Evolutionary conservation across 2,329 filamentous ascomycete species (phyloP).

Genomic region (Lomentospora prolificans): DNA sequence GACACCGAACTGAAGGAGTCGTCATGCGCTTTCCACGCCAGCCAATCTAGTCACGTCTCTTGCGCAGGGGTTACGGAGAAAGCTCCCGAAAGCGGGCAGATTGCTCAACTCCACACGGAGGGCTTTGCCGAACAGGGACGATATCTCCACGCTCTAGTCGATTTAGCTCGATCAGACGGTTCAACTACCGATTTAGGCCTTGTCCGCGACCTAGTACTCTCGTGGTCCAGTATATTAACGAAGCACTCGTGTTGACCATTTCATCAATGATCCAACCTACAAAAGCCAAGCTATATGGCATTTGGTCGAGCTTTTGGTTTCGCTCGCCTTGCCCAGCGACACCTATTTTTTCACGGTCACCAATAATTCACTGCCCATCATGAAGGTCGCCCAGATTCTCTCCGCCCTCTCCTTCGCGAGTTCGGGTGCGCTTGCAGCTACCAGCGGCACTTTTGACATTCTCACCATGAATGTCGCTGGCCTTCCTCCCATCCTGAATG

Average conservation of each 20-base stretch:
- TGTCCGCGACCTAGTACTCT: background rate
- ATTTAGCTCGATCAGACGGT: background rate
- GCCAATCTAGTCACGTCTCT: background rate
- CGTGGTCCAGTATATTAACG: background rate
- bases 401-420: constrained; percentile 2
- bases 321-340: too few relatives aligned
- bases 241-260: background rate
- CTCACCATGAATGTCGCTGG: constrained; percentile 52
- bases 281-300: background rate
- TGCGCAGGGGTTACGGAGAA: background rate
- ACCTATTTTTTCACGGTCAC: too few relatives aligned
- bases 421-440: background rate
- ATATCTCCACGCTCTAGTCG: background rate
- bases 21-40: background rate
- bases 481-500: constrained; percentile 44
- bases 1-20: background rate
- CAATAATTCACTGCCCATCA: background rate
- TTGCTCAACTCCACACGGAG: background rate
- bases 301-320: background rate
- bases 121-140: background rate
- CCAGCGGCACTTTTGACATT: constrained; percentile 34
- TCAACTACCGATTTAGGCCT: background rate
- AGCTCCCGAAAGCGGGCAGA: background rate
- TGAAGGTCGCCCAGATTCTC: background rate
- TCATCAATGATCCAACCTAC: background rate